phyloP scores from a whole-genome alignment of 2,329 filamentous ascomycete genomes.

The Colletotrichum liaoningense region DNA sequence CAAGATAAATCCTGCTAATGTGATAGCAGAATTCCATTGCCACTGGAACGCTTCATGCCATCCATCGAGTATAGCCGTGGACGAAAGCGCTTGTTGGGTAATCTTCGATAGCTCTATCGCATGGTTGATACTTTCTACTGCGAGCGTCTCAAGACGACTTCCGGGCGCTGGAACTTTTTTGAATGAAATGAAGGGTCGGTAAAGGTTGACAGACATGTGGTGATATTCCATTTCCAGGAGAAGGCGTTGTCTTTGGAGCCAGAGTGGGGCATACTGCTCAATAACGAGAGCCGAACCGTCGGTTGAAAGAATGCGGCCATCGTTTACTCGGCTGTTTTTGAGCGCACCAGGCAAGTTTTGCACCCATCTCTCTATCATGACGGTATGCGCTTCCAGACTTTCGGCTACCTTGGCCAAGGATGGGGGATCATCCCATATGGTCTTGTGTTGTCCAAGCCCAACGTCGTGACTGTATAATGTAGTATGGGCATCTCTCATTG shows the following conservation, averaged over 20 bases:
- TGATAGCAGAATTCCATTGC: constrained; percentile 41
- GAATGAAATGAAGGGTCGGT: constrained; percentile 54
- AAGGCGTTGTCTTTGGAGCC: constrained; percentile 55
- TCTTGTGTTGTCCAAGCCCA: background rate
- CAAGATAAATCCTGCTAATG: background rate
- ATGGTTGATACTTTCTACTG: constrained; percentile 41
- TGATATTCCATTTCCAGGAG: constrained; percentile 57
- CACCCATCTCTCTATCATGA: constrained; percentile 44
- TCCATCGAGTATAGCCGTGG: constrained; percentile 43
- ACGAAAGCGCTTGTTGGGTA: constrained; percentile 41
- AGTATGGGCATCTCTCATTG: background rate
- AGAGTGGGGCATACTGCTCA: constrained; percentile 48
- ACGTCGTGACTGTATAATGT: background rate
- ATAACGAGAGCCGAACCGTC: constrained; percentile 46
- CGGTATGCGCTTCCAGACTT: constrained; percentile 41
- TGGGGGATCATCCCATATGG: constrained; percentile 39
- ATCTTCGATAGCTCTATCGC: constrained; percentile 43
- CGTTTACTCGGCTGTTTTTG: constrained; percentile 47
- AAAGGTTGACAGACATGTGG: constrained; percentile 49
- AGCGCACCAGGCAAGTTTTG: constrained; percentile 49
- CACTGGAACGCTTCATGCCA: constrained; percentile 43
- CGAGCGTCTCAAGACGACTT: constrained; percentile 38
- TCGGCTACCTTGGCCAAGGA: constrained; percentile 43
- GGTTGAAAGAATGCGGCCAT: constrained; percentile 49
- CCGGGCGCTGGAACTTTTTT: constrained; percentile 33